Percentiles rank a stretch among this genome's conserved stretches.
Evolutionary conservation across 768 basidiomycete species (phyloP).

Genomic region (Trametes sanguinea): DNA sequence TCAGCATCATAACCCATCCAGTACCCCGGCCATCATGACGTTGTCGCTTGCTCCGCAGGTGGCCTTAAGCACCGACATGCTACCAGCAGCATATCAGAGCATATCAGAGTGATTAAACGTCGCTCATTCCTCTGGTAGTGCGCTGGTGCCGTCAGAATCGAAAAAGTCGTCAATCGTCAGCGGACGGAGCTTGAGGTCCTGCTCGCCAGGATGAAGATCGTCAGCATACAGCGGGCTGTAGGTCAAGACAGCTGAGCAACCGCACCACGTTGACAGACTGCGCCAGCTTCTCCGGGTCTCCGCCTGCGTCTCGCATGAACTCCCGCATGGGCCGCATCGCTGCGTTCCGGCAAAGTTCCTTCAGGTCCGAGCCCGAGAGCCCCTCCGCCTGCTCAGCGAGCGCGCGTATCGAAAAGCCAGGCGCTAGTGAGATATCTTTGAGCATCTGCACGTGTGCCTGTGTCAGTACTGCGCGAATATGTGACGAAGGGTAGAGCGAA

Average conservation of each 20-base stretch:
- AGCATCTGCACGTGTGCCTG: conserved; percentile 72
- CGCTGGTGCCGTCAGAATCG: conserved; percentile 36
- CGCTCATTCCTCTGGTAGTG: conserved; percentile 20
- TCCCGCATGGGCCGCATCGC: conserved; percentile 93
- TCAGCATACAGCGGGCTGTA: neutral
- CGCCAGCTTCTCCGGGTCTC: conserved; percentile 51
- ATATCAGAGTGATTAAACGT: neutral
- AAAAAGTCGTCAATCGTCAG: conserved; percentile 72
- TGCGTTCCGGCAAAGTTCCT: conserved; percentile 90
- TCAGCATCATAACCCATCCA: conserved; percentile 3
- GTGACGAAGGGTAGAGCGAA: neutral
- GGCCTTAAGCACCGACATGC: no score
- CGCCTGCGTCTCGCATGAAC: conserved; percentile 59
- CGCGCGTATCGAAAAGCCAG: conserved; percentile 57
- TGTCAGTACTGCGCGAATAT: neutral
- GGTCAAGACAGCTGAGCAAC: conserved; percentile 20
- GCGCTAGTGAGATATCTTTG: conserved; percentile 66
- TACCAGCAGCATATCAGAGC: neutral
- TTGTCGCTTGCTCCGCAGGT: neutral
- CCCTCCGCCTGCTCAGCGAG: conserved; percentile 75
- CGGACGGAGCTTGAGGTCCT: conserved; percentile 82
- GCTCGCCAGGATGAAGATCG: neutral
- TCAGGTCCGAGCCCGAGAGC: conserved; percentile 86
- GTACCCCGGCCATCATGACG: neutral
- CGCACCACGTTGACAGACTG: conserved; percentile 46